Evolutionary conservation across 495 filamentous ascomycete genomes (phyloP).

Genomic region (Podospora pseudocomata): DNA sequence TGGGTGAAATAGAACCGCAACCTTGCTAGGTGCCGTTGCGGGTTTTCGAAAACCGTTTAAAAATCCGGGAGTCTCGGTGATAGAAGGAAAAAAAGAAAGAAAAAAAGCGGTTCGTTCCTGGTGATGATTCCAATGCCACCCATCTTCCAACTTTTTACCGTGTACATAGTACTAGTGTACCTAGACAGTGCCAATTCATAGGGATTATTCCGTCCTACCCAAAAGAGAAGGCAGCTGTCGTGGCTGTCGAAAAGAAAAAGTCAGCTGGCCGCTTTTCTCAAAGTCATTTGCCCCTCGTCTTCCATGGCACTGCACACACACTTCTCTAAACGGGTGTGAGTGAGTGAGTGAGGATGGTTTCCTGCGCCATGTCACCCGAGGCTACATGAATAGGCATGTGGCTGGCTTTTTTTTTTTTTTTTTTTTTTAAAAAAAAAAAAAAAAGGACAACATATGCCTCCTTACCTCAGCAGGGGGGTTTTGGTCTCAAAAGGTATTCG

Average conservation of each 20-base stretch:
- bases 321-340: constrained; percentile 3
- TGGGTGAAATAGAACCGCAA: background rate
- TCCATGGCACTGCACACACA: constrained; percentile 2
- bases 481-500: background rate
- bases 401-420: background rate
- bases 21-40: background rate
- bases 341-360: background rate
- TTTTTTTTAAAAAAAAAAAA: too few species aligned
- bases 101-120: background rate
- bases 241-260: background rate
- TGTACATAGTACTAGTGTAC: background rate
- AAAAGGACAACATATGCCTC: background rate
- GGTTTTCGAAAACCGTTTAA: background rate
- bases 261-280: constrained; percentile 5
- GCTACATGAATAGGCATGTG: background rate
- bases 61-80: background rate
- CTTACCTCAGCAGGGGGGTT: background rate
- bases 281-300: constrained; percentile 24
- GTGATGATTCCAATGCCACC: background rate
- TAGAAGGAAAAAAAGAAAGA: background rate
- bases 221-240: background rate
- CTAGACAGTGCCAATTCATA: background rate
- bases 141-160: background rate
- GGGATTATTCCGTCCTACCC: background rate
- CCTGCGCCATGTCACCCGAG: background rate